Evolutionary conservation across 495 filamentous ascomycete genomes (phyloP).

Genomic region (Penicillium silybi): DNA sequence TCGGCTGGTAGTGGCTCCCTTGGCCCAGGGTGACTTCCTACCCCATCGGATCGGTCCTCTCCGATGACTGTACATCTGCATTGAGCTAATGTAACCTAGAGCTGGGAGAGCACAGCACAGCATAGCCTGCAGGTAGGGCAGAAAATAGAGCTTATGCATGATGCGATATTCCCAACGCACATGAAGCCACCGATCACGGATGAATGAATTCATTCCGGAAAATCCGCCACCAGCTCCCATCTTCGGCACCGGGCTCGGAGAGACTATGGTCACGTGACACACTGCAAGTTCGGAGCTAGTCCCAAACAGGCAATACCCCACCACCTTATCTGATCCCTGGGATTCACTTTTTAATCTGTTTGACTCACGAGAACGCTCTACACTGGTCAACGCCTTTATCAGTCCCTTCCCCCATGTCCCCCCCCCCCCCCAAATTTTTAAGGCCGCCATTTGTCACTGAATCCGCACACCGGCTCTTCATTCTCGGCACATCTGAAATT

Average conservation of each 20-base stretch:
- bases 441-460: not conserved
- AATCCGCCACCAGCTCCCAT: constrained; percentile 18
- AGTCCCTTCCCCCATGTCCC: not conserved
- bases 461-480: not conserved
- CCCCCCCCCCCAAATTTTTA: not conserved
- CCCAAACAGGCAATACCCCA: not conserved
- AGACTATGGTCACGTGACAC: constrained; percentile 14
- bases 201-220: not conserved
- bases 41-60: constrained; percentile 26
- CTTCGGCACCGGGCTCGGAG: not conserved
- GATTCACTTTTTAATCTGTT: constrained; percentile 20
- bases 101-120: not conserved
- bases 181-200: not conserved
- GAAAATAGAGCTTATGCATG: not conserved
- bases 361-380: constrained; percentile 21
- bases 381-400: not conserved
- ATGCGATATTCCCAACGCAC: not conserved
- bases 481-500: constrained; percentile 1
- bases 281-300: constrained; percentile 8
- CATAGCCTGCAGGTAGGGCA: not conserved
- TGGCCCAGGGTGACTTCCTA: not conserved
- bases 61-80: constrained; percentile 8
- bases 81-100: constrained; percentile 10
- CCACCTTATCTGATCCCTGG: constrained; percentile 24
- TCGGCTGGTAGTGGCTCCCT: not conserved